Base-by-base conservation (phyloP, 176 grass and related monocot species). In the Rhynchospora tenuis region DNA sequence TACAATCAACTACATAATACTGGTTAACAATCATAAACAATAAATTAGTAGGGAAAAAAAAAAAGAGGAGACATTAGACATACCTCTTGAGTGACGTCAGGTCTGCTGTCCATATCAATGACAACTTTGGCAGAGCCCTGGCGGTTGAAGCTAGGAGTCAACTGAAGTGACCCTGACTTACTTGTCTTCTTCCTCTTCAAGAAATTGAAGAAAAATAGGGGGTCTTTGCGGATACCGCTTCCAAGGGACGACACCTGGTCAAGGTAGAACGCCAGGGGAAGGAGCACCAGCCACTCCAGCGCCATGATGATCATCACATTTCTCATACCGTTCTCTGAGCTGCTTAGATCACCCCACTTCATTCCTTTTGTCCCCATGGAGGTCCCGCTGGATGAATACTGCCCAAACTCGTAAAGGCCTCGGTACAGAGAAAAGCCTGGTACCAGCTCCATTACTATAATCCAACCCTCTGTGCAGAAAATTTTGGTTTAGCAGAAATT, bases 391-490 rank as follows among this genome's bases (percentile, higher is more conserved):
- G 63, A 91, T 29, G 90, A 78, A 15, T 98, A 98, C 65, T 93
- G 66, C 69, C 84, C 84, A 84, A 98, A 79, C 69, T 98, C 92
- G 1, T 94, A 98, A 80, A 98, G 67, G 8, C 92, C 95, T 73
- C 92, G 87, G 63, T 77, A 98, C 56, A 98, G 72, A 7, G 95
- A 94, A 86, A 98, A 98, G 79, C 88, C 95, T 80, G 95, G 92
- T 51, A 98, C 81, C 51, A 98, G 79, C 83, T 98, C 95, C 87
- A 98, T 88, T n/a, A 91, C 83, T 83, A 91, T 77, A 42, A 91
- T 86, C 95, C 95, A 94, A 55, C 84, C 86, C 90, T 86, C 95
- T 97, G 51, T 85, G 45, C 63, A 79, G 22, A 1, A 87, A 90
- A 87, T 48, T 46, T 78, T 23, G 57, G 27, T 27, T 12, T 6